Percentiles rank a stretch among this genome's conserved stretches.
phyloP scores from a whole-genome alignment of 345 rosid genomes.

The Linum tenue region DNA sequence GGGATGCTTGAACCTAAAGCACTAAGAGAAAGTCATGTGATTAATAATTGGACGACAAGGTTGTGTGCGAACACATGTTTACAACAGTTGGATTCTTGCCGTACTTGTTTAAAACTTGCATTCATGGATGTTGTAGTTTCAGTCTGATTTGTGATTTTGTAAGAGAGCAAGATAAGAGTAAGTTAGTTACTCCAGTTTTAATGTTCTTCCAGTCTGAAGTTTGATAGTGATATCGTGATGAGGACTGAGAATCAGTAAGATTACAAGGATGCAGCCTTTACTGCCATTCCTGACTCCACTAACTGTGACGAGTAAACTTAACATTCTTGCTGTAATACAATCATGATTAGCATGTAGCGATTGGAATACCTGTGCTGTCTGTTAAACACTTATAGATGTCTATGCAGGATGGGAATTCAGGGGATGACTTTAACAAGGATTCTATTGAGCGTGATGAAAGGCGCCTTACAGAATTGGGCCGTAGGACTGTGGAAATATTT shows the following conservation, averaged over 20 bases:
- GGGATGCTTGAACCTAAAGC: not conserved
- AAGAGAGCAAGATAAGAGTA: no score
- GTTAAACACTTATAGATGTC: slow-evolving; percentile 6
- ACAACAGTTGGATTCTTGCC: not conserved
- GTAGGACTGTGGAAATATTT: slow-evolving; percentile 84
- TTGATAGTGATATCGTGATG: not conserved
- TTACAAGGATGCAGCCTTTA: not conserved
- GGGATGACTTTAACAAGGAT: slow-evolving; percentile 75
- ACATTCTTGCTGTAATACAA: not conserved
- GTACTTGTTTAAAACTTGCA: not conserved
- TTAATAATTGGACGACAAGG: not conserved
- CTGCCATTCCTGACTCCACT: not conserved
- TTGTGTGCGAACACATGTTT: not conserved
- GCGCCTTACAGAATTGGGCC: slow-evolving; percentile 83
- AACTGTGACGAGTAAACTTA: not conserved
- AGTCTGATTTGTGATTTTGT: not conserved
- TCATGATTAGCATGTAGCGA: not conserved
- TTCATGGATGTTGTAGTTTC: not conserved
- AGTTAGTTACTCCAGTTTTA: no score
- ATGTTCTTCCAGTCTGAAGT: not conserved
- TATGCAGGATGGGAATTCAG: slow-evolving; percentile 63
- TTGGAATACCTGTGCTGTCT: not conserved
- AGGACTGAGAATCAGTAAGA: not conserved
- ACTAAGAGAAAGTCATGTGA: not conserved
- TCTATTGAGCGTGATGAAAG: slow-evolving; percentile 76